phyloP scores from a whole-genome alignment of 768 basidiomycete genomes.

The Leccinum subtestaceum region DNA sequence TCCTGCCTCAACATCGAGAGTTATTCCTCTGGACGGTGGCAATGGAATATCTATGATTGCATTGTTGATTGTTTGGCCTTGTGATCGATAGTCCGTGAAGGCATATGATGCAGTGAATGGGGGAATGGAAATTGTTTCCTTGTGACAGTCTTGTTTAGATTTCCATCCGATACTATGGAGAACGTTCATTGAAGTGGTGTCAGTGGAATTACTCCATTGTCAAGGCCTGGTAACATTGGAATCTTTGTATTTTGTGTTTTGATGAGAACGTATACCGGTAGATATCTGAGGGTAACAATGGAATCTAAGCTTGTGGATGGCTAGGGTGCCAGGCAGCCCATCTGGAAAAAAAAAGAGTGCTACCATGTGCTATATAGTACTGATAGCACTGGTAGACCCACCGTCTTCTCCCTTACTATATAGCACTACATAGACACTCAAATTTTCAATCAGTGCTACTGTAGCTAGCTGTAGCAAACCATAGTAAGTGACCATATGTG shows the following conservation, averaged over 20 bases:
- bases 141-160: background rate
- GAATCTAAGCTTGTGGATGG: too few relatives aligned
- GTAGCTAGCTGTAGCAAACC: too few relatives aligned
- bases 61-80: background rate
- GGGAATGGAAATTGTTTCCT: background rate
- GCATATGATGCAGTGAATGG: background rate
- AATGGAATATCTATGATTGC: background rate
- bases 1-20: background rate
- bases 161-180: background rate
- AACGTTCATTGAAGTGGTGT: background rate
- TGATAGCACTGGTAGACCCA: background rate
- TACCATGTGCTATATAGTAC: background rate
- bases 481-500: too few relatives aligned
- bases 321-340: background rate
- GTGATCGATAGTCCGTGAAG: background rate
- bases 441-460: too few relatives aligned
- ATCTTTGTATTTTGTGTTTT: background rate
- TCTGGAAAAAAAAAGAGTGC: background rate
- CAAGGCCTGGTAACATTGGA: background rate
- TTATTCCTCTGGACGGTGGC: background rate
- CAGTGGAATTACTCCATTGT: background rate
- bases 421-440: background rate
- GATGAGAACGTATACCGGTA: background rate
- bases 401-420: background rate
- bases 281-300: background rate